Conservation (phyloP, 78 protist genomes). For the Chrysochromulina tobinii region DNA sequence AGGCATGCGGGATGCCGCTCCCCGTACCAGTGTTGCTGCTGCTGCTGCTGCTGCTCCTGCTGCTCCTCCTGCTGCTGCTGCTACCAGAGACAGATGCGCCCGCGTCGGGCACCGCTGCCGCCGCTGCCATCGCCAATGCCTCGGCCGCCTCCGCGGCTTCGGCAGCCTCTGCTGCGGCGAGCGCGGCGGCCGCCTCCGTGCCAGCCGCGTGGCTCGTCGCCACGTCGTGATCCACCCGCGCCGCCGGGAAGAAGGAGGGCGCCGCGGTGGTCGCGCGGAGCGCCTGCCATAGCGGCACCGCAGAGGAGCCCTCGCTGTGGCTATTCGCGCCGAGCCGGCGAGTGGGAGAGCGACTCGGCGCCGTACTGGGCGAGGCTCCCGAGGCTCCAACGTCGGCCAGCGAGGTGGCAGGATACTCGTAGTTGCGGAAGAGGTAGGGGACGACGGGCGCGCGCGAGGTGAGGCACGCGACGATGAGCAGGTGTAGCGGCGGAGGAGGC, state of each 20-base stretch:
- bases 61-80: too few relatives aligned
- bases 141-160: too few relatives aligned
- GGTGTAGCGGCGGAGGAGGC: neutral
- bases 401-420: neutral
- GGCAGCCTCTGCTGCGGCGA: too few relatives aligned
- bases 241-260: neutral
- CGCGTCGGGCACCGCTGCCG: too few relatives aligned
- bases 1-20: too few relatives aligned
- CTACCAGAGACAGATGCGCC: too few relatives aligned
- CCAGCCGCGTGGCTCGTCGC: neutral
- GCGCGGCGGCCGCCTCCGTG: too few relatives aligned
- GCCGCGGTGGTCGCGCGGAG: neutral
- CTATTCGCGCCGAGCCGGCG: too few relatives aligned
- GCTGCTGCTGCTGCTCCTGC: too few relatives aligned
- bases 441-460: neutral
- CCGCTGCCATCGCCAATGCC: too few relatives aligned
- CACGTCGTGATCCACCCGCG: neutral
- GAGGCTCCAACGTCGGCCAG: neutral
- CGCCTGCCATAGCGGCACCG: neutral
- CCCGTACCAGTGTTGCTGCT: too few relatives aligned
- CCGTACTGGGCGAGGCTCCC: neutral
- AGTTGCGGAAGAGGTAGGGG: constrained; percentile 16
- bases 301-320: neutral
- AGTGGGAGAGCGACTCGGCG: neutral
- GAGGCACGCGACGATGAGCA: neutral